Base-by-base conservation (phyloP, 495 filamentous ascomycete species). In the Podospora anserina region DNA sequence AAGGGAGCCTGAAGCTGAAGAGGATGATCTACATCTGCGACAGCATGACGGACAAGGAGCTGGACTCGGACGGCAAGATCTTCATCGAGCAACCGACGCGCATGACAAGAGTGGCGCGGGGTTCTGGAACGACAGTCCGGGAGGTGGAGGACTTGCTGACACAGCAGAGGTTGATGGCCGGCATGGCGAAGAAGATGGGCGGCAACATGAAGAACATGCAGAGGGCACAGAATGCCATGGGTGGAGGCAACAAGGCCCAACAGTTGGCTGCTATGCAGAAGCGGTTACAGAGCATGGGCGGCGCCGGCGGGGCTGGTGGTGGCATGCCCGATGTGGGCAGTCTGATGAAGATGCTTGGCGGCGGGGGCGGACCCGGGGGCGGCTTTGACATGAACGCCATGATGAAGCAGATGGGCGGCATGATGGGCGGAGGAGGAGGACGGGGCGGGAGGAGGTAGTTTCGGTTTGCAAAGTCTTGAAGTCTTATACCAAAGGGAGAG, bases 21-120 rank as follows among this genome's bases (percentile, higher is more conserved):
- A 92, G 96, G 68, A 98, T 98, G 96, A 91, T 98, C 72, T 98
- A 96, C 81, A 97, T 99, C 67, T 97, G 93, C 80, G 95, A 99
- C 83, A 91, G 88, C 72, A 98, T 99, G 95, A 98, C 94, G 1
- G 87, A 89, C 26, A 94, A 94, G 72, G 95, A 99, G 73, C 86
- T 99, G 20, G 93, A 99, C 72, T 88, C 89, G 63, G 95, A 99
- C 75, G 96, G 95, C 68, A 97, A 96, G 79, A 84, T 94, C 67
- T 97, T 99, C 72, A 87, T 93, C 69, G 91, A 96, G 58, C 90
- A 97, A 78, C 95, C 95, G 13, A 91, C 91, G 58, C 91, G 95
- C 15, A 97, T 97, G 91, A 96, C 94, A 58, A 87, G 95, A 27
- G 88, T 99, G 30, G 95, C 96, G 2, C 85, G 87, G 63, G 95